Conservation (phyloP, 2,329 filamentous ascomycete species). For the Clonostachys byssicola region DNA sequence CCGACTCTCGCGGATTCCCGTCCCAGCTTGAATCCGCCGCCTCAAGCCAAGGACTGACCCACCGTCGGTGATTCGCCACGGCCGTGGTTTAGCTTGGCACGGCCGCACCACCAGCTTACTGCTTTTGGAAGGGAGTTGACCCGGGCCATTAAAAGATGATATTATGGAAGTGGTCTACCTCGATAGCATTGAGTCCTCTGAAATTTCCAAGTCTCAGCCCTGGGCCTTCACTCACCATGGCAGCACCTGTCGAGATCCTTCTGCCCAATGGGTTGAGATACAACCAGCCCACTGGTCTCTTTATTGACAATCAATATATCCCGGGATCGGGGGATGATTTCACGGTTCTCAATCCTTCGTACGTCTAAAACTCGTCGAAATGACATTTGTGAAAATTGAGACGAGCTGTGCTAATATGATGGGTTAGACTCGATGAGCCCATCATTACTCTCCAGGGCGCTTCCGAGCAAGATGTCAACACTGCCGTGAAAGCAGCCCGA, state of each 20-base stretch:
- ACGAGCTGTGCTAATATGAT: neutral
- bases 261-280: constrained; percentile 13
- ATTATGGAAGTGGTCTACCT: too few species aligned
- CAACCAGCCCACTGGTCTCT: constrained; percentile 25
- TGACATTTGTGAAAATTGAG: neutral
- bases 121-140: too few species aligned
- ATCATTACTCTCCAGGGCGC: constrained; percentile 8
- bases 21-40: too few species aligned
- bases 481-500: constrained; percentile 36
- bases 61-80: too few species aligned
- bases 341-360: constrained; percentile 66
- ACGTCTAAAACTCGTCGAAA: constrained; percentile 12
- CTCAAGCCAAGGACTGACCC: too few species aligned
- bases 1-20: too few species aligned
- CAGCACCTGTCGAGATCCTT: constrained; percentile 4
- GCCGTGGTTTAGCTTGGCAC: too few species aligned
- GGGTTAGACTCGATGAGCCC: constrained; percentile 6
- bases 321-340: constrained; percentile 28
- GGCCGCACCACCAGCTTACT: too few species aligned
- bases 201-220: too few species aligned
- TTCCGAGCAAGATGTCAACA: constrained; percentile 9
- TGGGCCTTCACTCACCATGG: too few species aligned
- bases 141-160: too few species aligned
- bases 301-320: constrained; percentile 12
- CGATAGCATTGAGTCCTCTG: too few species aligned